These are phyloP conservation scores for Fusarium sp. DNA, from an alignment of 2,329 filamentous ascomycete species.

Conservation along the genomic window DNA sequence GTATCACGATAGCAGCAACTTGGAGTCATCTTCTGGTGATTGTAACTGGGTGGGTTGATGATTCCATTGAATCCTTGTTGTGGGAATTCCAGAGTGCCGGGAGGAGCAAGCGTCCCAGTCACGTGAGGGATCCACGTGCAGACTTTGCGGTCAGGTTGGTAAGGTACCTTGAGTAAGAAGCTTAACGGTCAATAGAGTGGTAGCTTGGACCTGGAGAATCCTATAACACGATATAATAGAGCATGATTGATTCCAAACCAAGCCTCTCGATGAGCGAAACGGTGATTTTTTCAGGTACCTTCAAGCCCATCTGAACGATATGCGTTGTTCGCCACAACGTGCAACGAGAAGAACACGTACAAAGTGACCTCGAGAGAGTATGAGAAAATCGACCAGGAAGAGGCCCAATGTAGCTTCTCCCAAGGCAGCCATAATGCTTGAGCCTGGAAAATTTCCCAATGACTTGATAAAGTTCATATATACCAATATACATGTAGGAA, in stretches of 20 bases:
- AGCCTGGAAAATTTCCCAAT: background rate
- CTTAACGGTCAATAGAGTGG: too few relatives aligned
- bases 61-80: conserved; percentile 34
- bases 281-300: too few relatives aligned
- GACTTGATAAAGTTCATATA: too few relatives aligned
- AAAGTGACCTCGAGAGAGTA: background rate
- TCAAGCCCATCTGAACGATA: too few relatives aligned
- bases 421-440: background rate
- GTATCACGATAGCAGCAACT: conserved; percentile 16
- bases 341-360: too few relatives aligned
- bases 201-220: too few relatives aligned
- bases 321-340: background rate
- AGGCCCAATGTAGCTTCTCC: background rate
- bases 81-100: conserved; percentile 33
- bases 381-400: background rate
- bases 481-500: too few relatives aligned
- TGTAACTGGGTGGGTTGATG: conserved; percentile 41
- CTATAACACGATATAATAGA: too few relatives aligned
- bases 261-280: too few relatives aligned
- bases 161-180: too few relatives aligned
- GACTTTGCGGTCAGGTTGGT: too few relatives aligned
- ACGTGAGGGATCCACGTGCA: conserved; percentile 23
- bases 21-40: conserved; percentile 32
- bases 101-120: conserved; percentile 31
- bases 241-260: too few relatives aligned